Evolutionary conservation across 2,329 filamentous ascomycete genomes (phyloP).

Genomic region (Neonectria coccinea): DNA sequence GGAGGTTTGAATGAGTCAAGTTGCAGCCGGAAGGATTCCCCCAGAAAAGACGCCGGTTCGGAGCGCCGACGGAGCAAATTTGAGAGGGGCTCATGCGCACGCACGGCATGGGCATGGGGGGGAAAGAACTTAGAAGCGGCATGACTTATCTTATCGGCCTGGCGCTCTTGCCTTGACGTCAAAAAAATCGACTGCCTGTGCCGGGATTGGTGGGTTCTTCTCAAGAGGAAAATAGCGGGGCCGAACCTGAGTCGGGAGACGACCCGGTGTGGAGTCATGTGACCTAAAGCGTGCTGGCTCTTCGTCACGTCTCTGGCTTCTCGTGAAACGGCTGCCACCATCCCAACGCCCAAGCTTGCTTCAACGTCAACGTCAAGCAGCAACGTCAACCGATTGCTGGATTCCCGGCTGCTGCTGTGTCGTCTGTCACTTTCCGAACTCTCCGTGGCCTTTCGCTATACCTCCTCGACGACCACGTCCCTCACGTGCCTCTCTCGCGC

Average conservation of each 20-base stretch:
- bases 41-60: conserved; percentile 36
- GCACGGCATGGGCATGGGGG: background rate
- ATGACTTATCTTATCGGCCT: conserved; percentile 26
- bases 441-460: background rate
- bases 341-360: background rate
- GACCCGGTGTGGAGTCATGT: conserved; percentile 6
- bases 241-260: background rate
- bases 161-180: conserved; percentile 26
- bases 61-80: conserved; percentile 41
- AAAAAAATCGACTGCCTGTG: conserved; percentile 14
- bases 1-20: conserved; percentile 12
- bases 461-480: background rate
- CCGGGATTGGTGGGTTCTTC: conserved; percentile 23
- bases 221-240: conserved; percentile 17
- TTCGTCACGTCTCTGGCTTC: background rate
- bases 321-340: background rate
- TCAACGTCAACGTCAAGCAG: background rate
- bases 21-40: conserved; percentile 8
- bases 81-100: conserved; percentile 32
- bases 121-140: background rate
- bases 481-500: background rate
- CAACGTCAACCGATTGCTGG: background rate
- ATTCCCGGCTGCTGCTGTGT: background rate
- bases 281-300: conserved; percentile 2
- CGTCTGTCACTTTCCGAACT: background rate